These are phyloP conservation scores for Phialocephala subalpina DNA, from an alignment of 2,329 filamentous ascomycete species.

Conservation along the genomic window DNA sequence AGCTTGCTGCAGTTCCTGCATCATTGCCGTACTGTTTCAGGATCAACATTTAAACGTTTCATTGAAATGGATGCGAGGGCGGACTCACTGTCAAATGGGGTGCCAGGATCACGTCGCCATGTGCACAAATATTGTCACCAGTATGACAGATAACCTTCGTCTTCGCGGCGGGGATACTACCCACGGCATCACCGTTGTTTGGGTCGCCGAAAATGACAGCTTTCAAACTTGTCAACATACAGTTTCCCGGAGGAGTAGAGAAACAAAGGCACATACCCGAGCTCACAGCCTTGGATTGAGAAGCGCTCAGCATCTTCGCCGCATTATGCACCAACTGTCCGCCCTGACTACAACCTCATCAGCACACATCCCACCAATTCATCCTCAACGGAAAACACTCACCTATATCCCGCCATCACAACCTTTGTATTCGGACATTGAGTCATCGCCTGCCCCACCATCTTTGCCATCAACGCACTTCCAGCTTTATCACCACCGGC, in stretches of 20 bases:
- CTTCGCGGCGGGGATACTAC: conserved; percentile 29
- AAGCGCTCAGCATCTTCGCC: conserved; percentile 8
- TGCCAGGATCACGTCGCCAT: conserved; percentile 21
- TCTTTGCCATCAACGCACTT: conserved; percentile 45
- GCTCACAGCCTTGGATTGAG: background rate
- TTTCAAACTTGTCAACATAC: conserved; percentile 13
- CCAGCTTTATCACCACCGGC: conserved; percentile 23
- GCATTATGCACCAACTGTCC: conserved; percentile 20
- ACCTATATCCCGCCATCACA: conserved; percentile 34
- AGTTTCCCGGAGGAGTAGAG: background rate
- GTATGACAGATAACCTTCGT: conserved; percentile 37
- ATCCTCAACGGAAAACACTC: no score
- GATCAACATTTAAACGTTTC: background rate
- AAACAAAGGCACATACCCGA: background rate
- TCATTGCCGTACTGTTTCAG: conserved; percentile 13
- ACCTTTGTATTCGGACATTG: conserved; percentile 33
- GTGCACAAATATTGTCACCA: conserved; percentile 37
- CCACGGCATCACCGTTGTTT: conserved; percentile 35
- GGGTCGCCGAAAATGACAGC: conserved; percentile 41
- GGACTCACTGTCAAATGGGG: conserved; percentile 34
- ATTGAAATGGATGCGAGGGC: background rate
- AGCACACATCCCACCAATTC: background rate
- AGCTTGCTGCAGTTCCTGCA: conserved; percentile 20
- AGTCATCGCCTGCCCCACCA: conserved; percentile 28
- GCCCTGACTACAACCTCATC: conserved; percentile 11